Percentiles rank a stretch among this genome's conserved stretches.
Evolutionary conservation across 106 monocot species (phyloP).

Genomic region (Hemerocallis citrina): DNA sequence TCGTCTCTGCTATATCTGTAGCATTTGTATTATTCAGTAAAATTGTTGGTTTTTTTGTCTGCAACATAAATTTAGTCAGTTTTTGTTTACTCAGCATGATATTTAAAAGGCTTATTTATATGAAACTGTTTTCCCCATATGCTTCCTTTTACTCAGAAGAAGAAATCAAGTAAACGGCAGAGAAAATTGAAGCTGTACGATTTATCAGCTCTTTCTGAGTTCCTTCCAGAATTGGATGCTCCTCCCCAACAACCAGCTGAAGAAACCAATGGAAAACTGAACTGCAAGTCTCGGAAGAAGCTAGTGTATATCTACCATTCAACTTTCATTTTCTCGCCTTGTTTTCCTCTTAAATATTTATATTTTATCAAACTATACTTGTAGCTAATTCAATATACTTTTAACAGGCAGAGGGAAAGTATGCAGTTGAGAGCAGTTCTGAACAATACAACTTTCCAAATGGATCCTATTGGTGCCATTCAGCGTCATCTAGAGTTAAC

Average conservation of each 20-base stretch:
- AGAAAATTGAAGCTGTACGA: slow-evolving; percentile 72
- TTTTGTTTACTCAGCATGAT: no score
- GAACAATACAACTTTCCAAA: slow-evolving; percentile 34
- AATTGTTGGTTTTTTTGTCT: no score
- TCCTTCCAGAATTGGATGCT: slow-evolving; percentile 35
- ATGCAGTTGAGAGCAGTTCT: slow-evolving; percentile 25
- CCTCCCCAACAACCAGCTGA: not conserved
- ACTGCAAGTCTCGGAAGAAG: slow-evolving; percentile 51
- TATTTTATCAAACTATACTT: not conserved
- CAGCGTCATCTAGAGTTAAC: slow-evolving; percentile 46
- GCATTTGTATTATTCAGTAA: no score
- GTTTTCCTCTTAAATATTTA: not conserved
- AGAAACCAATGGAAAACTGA: slow-evolving; percentile 24
- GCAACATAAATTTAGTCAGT: no score
- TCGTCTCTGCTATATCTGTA: no score
- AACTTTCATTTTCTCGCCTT: not conserved
- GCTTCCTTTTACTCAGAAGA: slow-evolving; percentile 34
- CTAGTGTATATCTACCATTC: slow-evolving; percentile 30
- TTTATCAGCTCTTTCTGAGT: slow-evolving; percentile 50
- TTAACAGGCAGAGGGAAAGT: slow-evolving; percentile 33
- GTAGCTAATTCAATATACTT: not conserved
- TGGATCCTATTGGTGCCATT: slow-evolving; percentile 46
- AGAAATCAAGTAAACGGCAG: slow-evolving; percentile 36
- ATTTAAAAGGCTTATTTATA: no score
- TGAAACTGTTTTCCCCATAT: no score